Percentiles rank a stretch among this genome's conserved stretches.
These are phyloP conservation scores for Chimonanthus salicifolius DNA, from an alignment of 164 flowering plant species.

Conservation along the genomic window DNA sequence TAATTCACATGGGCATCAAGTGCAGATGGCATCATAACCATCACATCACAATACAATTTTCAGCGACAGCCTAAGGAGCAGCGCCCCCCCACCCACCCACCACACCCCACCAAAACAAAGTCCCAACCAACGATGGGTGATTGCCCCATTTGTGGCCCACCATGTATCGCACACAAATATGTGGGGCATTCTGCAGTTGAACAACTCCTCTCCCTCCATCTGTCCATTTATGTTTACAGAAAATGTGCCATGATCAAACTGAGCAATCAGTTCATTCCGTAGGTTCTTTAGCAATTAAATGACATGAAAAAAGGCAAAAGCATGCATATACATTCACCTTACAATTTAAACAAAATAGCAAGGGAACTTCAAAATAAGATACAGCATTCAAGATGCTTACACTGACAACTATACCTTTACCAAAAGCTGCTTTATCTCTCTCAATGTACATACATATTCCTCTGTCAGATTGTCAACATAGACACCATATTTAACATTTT, in stretches of 20 bases:
- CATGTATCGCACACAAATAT: too few species aligned
- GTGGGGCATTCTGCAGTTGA: too few species aligned
- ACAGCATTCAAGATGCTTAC: neutral
- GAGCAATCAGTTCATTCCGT: neutral
- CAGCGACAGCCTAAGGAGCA: too few species aligned
- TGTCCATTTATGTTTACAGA: too few species aligned
- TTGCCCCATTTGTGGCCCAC: too few species aligned
- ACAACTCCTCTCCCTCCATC: too few species aligned
- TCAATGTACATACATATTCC: conserved; percentile 60
- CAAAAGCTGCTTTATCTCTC: conserved; percentile 64
- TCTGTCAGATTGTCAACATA: conserved; percentile 92
- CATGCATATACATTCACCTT: neutral
- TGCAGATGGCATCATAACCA: too few species aligned
- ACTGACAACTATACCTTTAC: conserved; percentile 42
- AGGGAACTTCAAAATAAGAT: neutral
- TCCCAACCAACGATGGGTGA: too few species aligned
- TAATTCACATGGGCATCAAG: too few species aligned
- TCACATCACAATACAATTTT: too few species aligned
- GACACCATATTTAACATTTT: conserved; percentile 91
- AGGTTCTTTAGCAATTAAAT: neutral
- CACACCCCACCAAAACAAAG: too few species aligned
- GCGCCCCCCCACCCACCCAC: too few species aligned
- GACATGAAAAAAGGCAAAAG: neutral
- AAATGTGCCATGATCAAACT: neutral
- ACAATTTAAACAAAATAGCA: neutral